These are phyloP conservation scores for Avena insularis DNA, from an alignment of 176 grass and related monocot genomes.

Conservation along the genomic window DNA sequence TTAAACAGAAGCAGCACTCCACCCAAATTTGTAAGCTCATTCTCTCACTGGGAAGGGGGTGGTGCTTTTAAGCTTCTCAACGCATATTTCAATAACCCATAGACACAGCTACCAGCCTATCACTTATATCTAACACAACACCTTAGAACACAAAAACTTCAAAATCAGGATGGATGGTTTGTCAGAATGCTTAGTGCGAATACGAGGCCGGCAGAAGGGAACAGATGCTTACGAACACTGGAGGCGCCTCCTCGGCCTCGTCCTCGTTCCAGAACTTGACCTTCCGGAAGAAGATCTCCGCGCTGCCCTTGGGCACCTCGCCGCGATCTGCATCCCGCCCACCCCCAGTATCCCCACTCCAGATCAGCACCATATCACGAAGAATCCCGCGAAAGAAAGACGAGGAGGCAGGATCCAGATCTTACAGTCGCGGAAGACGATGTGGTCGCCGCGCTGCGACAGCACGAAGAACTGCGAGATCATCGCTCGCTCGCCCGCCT, in stretches of 20 bases:
- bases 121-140: not conserved
- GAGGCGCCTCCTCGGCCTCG: constrained; percentile 95
- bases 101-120: not conserved
- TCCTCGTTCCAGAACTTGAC: constrained; percentile 99
- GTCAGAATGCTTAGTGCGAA: not conserved
- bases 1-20: not conserved
- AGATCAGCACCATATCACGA: constrained; percentile 12
- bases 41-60: not conserved
- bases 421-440: constrained; percentile 99
- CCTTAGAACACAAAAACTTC: not conserved
- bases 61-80: not conserved
- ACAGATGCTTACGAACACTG: constrained; percentile 81
- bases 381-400: not conserved
- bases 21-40: not conserved
- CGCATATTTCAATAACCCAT: not conserved
- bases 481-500: constrained; percentile 47
- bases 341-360: not conserved
- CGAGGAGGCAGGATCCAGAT: constrained; percentile 48
- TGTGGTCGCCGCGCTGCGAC: constrained; percentile 97
- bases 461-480: constrained; percentile 99
- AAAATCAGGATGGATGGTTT: not conserved
- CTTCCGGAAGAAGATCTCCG: constrained; percentile 99
- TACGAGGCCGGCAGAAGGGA: not conserved
- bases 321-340: constrained; percentile 69
- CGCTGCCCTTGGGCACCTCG: constrained; percentile 96